Conservation (phyloP, 2,329 filamentous ascomycete species). For the Exserohilum turcica region DNA sequence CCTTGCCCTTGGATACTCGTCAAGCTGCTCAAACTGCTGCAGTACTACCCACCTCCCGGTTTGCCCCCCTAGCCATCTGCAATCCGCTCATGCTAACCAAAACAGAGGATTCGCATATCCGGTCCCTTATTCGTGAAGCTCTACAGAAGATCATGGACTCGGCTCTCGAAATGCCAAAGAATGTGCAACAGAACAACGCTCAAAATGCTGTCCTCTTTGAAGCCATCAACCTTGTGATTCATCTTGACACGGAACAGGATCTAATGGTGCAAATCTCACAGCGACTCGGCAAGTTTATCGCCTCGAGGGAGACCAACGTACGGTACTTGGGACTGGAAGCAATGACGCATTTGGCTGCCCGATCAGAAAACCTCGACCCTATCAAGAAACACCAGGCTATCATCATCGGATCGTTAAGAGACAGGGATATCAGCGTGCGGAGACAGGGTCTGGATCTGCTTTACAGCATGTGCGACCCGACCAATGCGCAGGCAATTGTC, state of each 20-base stretch:
- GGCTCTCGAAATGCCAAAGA: conserved; percentile 93
- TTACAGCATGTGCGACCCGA: conserved; percentile 98
- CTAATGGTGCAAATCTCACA: conserved; percentile 96
- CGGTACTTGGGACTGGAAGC: conserved; percentile 94
- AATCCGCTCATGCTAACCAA: conserved; percentile 29
- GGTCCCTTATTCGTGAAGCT: conserved; percentile 88
- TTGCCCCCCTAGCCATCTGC: conserved; percentile 22
- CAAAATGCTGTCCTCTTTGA: conserved; percentile 98
- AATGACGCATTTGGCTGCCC: conserved; percentile 95
- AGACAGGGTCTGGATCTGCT: conserved; percentile 93
- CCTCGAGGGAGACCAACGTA: conserved; percentile 95
- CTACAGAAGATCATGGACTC: conserved; percentile 88
- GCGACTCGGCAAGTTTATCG: conserved; percentile 90
- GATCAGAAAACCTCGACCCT: conserved; percentile 90
- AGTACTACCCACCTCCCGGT: conserved; percentile 96
- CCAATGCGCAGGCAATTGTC: conserved; percentile 93
- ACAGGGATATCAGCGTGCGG: conserved; percentile 95
- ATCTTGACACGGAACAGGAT: conserved; percentile 90
- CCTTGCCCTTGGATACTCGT: conserved; percentile 98
- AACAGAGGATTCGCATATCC: conserved; percentile 86
- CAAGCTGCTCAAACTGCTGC: conserved; percentile 86
- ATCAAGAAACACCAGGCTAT: conserved; percentile 98
- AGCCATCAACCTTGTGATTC: conserved; percentile 97
- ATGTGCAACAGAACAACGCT: conserved; percentile 98
- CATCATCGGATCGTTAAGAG: conserved; percentile 90